A percentile compares a stretch with the other conserved stretches of the same genome.
Evolutionary conservation across 2,329 filamentous ascomycete genomes (phyloP).

Genomic region (Uncinocarpus reesii): DNA sequence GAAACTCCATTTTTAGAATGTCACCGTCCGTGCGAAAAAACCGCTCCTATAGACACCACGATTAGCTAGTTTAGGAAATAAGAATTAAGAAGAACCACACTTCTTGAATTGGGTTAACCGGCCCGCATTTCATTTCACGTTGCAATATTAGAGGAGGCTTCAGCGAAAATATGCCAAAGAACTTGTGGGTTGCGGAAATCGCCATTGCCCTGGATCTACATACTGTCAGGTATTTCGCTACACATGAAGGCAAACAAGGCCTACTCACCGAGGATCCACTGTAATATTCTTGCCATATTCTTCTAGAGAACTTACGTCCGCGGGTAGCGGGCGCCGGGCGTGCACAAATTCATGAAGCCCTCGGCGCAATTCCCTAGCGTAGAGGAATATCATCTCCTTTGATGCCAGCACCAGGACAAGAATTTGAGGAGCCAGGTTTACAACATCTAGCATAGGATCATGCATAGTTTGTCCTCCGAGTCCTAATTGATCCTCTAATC

Average conservation of each 20-base stretch:
- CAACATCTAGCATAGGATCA: constrained; percentile 13
- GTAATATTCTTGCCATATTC: constrained; percentile 57
- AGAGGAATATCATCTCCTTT: constrained; percentile 67
- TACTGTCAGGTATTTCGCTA: constrained; percentile 6
- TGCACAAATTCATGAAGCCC: constrained; percentile 51
- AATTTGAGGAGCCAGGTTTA: constrained; percentile 60
- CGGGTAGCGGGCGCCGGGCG: constrained; percentile 50
- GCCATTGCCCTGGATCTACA: constrained; percentile 48
- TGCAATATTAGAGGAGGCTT: constrained; percentile 46
- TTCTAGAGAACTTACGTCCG: constrained; percentile 43
- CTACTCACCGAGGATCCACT: constrained; percentile 61
- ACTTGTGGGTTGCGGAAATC: constrained; percentile 58
- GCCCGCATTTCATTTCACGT: constrained; percentile 40
- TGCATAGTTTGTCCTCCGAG: constrained; percentile 14
- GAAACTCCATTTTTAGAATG: constrained; percentile 80
- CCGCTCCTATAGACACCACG: constrained; percentile 29
- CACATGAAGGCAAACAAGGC: not conserved
- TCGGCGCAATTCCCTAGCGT: constrained; percentile 42
- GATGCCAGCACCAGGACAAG: constrained; percentile 66
- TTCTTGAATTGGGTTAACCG: constrained; percentile 51
- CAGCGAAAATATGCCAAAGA: constrained; percentile 63
- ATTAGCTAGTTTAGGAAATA: constrained; percentile 16
- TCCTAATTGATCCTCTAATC: constrained; percentile 27
- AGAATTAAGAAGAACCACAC: constrained; percentile 27
- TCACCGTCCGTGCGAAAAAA: constrained; percentile 52